Base-by-base conservation (phyloP, 768 basidiomycete species). In the Crassisporium funariophilum region DNA sequence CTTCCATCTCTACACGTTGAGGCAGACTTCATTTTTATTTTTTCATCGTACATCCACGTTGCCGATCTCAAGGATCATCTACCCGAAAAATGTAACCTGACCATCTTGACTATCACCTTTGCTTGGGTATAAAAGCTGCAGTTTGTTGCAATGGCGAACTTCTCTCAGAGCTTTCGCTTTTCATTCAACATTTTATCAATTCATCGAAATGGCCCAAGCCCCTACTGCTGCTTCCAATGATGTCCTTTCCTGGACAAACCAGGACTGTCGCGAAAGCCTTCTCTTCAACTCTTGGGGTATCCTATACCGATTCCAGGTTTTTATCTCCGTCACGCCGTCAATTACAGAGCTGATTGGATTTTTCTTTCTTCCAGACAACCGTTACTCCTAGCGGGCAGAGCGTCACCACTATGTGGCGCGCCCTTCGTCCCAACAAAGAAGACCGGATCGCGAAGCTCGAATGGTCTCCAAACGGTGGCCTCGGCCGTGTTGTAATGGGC, bases 381-480 rank as follows among this genome's bases (percentile, higher is more conserved):
- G 76, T 81, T 41, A 75, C 67, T 58, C 68, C 74, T 49, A 84
- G 70, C 54, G 88, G 87, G 17, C 78, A 82, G 60, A 85, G 78
- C 56, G 77, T 86, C 44, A 91, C 89, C 17, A 90, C 86, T 16
- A 73, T 92, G 46, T 89, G 81, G 81, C 83, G 87, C 48, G 71
- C 85, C n/a, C 84, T 88, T 58, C 86, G 89, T 41, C 77, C 86
- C 48, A 88, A 86, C 71, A 89, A 86, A 63, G 89, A 91, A 71
- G 90, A 93, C 65, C 84, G 88, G 35, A 84, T 91, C 60, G 90
- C 90, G 54, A 90, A 84, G 71, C 80, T 92, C 43, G 91, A 93
- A 67, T 93, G 90, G 90, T 79, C 86, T 46, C 72, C 84, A 38
- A 89, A 81, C 55, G 90, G 89, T 50, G 84, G 86, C 46, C 83